Conservation (phyloP, 306 rosid genomes). For the Fagus sylvatica region DNA sequence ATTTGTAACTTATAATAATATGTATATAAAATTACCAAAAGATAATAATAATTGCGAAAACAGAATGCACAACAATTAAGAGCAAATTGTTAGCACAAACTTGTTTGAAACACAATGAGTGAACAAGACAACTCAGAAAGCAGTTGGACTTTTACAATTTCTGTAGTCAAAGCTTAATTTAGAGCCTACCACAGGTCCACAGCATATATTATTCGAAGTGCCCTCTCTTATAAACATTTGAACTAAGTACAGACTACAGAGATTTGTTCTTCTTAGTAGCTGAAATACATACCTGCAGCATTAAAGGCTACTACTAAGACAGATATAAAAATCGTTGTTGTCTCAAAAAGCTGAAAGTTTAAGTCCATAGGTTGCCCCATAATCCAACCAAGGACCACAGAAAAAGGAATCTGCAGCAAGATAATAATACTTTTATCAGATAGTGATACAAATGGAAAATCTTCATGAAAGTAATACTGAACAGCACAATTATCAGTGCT, state of each 20-base stretch:
- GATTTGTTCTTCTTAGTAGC: not conserved
- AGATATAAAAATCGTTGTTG: constrained; percentile 67
- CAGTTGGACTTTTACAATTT: not conserved
- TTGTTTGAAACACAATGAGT: not conserved
- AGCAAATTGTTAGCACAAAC: not conserved
- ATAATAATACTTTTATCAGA: constrained; percentile 1
- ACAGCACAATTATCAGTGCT: not conserved
- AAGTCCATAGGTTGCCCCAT: constrained; percentile 73
- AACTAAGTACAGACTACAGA: not conserved
- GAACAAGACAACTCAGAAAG: not conserved
- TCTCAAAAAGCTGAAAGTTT: constrained; percentile 81
- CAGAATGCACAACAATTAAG: not conserved
- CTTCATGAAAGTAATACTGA: not conserved
- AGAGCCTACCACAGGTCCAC: not conserved
- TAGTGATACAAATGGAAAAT: not conserved
- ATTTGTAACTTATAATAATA: not conserved
- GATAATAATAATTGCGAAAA: not conserved
- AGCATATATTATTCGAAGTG: not conserved
- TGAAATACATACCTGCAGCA: constrained; percentile 65
- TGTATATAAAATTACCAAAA: not conserved
- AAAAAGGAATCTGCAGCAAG: constrained; percentile 76
- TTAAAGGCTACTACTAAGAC: constrained; percentile 72
- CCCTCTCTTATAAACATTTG: no score
- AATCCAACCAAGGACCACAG: constrained; percentile 76
- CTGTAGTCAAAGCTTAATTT: not conserved